These are phyloP conservation scores for Jatropha podagrica DNA, from an alignment of 441 rosid species.

Conservation along the genomic window DNA sequence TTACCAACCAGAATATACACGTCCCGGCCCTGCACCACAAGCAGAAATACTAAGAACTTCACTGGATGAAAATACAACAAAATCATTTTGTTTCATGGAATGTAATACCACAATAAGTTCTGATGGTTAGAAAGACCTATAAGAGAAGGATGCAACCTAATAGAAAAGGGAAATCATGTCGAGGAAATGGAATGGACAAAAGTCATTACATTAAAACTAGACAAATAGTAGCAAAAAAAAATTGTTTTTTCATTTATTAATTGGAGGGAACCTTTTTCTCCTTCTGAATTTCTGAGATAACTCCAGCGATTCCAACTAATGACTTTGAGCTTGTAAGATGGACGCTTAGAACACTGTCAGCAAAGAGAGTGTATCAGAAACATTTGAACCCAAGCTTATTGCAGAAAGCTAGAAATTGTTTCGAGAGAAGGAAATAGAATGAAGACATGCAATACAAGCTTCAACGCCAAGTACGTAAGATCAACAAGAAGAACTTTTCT, in stretches of 20 bases:
- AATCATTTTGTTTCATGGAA: background rate
- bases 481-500: slow-evolving; percentile 2
- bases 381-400: slow-evolving; percentile 15
- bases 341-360: slow-evolving; percentile 78
- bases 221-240: background rate
- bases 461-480: background rate
- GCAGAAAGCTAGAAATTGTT: background rate
- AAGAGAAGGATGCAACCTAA: background rate
- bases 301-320: slow-evolving; percentile 73
- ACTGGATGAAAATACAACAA: slow-evolving; percentile 6
- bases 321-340: slow-evolving; percentile 97
- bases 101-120: slow-evolving; percentile 15
- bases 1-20: slow-evolving; percentile 94
- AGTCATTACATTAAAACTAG: background rate
- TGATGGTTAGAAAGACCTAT: background rate
- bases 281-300: slow-evolving; percentile 85
- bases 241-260: background rate
- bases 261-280: slow-evolving; percentile 72
- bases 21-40: slow-evolving; percentile 87
- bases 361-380: slow-evolving; percentile 16
- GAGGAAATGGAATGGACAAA: background rate
- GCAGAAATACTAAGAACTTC: slow-evolving; percentile 23
- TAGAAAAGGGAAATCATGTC: background rate
- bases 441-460: background rate
- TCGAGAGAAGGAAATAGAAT: background rate